Percentiles rank a stretch among this genome's conserved stretches.
These are phyloP conservation scores for Ulvella scutata DNA, from an alignment of 139 green algal species.

Conservation along the genomic window DNA sequence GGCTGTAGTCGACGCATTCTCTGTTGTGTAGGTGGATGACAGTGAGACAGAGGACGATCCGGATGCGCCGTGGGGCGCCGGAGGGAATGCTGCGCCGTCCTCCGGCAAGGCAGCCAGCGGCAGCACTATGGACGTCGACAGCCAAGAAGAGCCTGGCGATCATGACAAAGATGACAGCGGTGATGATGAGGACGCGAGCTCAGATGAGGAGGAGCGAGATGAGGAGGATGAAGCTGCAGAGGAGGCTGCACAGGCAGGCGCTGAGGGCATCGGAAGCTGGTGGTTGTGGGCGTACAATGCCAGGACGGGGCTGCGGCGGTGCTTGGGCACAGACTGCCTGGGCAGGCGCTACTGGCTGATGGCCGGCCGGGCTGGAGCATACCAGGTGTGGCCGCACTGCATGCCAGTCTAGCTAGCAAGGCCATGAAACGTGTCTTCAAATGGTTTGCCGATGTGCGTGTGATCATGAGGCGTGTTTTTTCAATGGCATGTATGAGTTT, in stretches of 20 bases:
- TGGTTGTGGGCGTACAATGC: neutral
- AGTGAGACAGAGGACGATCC: neutral
- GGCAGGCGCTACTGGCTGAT: slow-evolving; percentile 67
- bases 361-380: slow-evolving; percentile 37
- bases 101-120: too few relatives aligned
- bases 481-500: too few relatives aligned
- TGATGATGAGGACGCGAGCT: neutral
- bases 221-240: slow-evolving; percentile 10
- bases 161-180: neutral
- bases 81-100: too few relatives aligned
- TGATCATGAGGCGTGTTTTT: slow-evolving; percentile 32
- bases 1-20: too few relatives aligned
- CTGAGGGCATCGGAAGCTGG: neutral
- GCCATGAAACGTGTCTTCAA: neutral
- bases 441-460: neutral
- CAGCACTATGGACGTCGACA: neutral
- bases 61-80: neutral
- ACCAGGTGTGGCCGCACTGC: slow-evolving; percentile 52
- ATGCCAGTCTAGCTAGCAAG: too few relatives aligned
- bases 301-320: slow-evolving; percentile 38
- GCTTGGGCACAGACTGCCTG: slow-evolving; percentile 43
- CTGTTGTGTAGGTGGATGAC: neutral
- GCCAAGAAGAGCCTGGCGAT: neutral
- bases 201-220: neutral
- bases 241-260: slow-evolving; percentile 12